Evolutionary conservation across 2,329 filamentous ascomycete species (phyloP), one percentile per base, ranked within the genome.

Genomic region (Phoma sp.): DNA sequence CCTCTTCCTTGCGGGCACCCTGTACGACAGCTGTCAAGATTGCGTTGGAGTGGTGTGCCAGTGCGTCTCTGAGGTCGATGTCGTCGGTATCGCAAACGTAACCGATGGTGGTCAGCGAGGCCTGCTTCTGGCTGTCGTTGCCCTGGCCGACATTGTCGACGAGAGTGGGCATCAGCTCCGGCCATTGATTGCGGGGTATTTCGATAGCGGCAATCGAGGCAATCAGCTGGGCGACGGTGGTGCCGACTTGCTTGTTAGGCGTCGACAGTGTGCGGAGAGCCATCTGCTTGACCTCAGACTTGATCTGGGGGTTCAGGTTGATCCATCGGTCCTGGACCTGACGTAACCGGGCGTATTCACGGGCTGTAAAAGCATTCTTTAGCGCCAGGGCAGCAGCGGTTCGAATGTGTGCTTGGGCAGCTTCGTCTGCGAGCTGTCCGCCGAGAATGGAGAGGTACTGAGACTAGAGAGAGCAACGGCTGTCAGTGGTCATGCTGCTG

Each of bases 41-140:
- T 64, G 94, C 93, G 77, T 99, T 99, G 65, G 94, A 98, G 81
- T 98, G 93, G 65, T 88, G 83, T 63, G 62, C 90, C 84, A 70
- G 97, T 80, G 75, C 89, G 88, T 90, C 85, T 64, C 95, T 86
- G 46, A 99, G 85, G 58, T 97, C 93, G 43, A 85, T 74, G 73
- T 99, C 95, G 72, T 96, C 92, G 68, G 90, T 94, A 78, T 99
- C 95, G 84, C 95, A 99, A 70, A 99, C 94, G 80, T 95, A 99
- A 67, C 95, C 95, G 76, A 99, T 97, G n/a, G 94, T 89, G 54
- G 92, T 94, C 71, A 99, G 81, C 39, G 94, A 98, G 37, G 93
- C 85, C 81, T 97, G 93, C 83, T 98, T 99, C 76, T 96, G 87
- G 78, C 92, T 87, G 73, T 93, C 89, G 69, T 84, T 85, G 64